Evolutionary conservation across 208 protist species (phyloP).

Genomic region (Crithidia acanthocephali): DNA sequence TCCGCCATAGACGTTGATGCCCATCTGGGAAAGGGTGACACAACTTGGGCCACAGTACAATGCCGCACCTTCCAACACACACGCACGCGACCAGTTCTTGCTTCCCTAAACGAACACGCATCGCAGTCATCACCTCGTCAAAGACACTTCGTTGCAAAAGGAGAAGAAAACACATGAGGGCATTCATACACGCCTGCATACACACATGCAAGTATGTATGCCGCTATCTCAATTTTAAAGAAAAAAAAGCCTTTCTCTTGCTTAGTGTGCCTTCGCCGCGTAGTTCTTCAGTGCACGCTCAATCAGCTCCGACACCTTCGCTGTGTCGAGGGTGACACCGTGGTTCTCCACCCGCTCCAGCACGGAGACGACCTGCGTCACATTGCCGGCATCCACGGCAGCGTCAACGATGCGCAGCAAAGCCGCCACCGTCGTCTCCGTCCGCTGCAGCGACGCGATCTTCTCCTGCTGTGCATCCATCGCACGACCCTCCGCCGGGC

Average conservation of each 20-base stretch:
- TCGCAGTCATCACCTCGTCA: not conserved
- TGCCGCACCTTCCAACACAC: not conserved
- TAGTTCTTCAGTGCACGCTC: slow-evolving; percentile 69
- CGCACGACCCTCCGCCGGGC: slow-evolving; percentile 38
- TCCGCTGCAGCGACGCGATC: slow-evolving; percentile 14
- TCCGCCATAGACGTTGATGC: not conserved
- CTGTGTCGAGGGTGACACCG: slow-evolving; percentile 53
- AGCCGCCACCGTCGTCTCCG: slow-evolving; percentile 33
- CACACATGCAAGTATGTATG: not conserved
- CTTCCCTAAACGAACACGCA: not conserved
- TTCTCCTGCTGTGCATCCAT: slow-evolving; percentile 26
- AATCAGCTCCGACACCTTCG: slow-evolving; percentile 61
- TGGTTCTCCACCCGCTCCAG: slow-evolving; percentile 60
- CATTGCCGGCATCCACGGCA: slow-evolving; percentile 68
- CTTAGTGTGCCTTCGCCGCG: slow-evolving; percentile 37
- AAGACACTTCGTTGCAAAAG: not conserved
- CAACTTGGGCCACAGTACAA: not conserved
- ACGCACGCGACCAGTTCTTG: not conserved
- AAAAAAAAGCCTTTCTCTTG: slow-evolving; percentile 31
- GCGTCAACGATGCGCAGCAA: slow-evolving; percentile 68
- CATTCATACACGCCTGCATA: too few species aligned
- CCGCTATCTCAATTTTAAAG: not conserved
- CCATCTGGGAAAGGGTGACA: not conserved
- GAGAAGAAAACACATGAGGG: not conserved
- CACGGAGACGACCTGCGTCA: slow-evolving; percentile 54